Evolutionary conservation across 2,329 filamentous ascomycete genomes (phyloP), one percentile per base, ranked within the genome.

Genomic region (Pseudogymnoascus pannorum): DNA sequence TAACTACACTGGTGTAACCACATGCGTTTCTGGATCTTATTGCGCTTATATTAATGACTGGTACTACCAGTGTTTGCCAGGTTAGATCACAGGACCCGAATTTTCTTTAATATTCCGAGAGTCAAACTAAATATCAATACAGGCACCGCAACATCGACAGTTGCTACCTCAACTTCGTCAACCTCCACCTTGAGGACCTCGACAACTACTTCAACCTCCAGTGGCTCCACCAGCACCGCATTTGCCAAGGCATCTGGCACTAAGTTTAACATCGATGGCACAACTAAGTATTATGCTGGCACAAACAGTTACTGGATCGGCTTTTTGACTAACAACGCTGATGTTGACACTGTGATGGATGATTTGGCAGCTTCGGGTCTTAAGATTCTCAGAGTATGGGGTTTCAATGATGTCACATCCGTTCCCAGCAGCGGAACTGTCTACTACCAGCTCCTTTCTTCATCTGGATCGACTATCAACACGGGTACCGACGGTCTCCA

Each of bases 371-470:
- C 72, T 31, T 78, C 81, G 2, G 81, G 82, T 0, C 77, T 85
- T 59, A 84, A 83, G 69, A 80, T 87, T 61, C 75, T 86, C 26
- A 78, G 85, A 14, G 76, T 85, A 44, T 86, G 84, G 84, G 83
- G 83, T 3, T 87, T 87, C 75, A 85, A 85, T 72, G 82, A 85
- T 65, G 80, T 83, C 12, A 70, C 72, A 1, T 64, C 75, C 9
- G 74, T 75, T 4, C 69, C 73, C 2, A 64, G 72, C 1, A 75
- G 75, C 11, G 76, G 74, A 1, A 65, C 62, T 8, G 78, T 83
- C 5, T 78, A 74, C 66, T 79, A 70, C 66, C 77, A 79, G 66
- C 70, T 75, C 18, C 70, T 77, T 44, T 77, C 78, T 1, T 72
- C 77, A 2, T 74, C 74, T 3, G 74, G 75, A 3, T 79, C 81